These are phyloP conservation scores for Didymellaceae sp. DNA, from an alignment of 2,329 filamentous ascomycete genomes.

Conservation along the genomic window DNA sequence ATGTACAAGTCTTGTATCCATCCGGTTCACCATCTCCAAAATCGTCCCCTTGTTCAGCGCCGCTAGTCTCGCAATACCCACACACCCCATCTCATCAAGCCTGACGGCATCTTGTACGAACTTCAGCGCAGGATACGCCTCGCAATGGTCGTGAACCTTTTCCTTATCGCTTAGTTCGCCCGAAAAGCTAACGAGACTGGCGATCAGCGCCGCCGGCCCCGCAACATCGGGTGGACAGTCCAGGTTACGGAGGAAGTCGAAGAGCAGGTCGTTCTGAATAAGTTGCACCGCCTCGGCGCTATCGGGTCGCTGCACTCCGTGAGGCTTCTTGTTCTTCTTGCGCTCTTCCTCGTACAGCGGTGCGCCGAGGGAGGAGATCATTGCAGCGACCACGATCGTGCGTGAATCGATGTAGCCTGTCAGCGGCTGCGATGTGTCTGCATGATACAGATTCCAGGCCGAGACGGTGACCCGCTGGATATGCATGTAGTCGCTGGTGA, in stretches of 20 bases:
- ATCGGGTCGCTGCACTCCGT: neutral
- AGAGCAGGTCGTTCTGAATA: slow-evolving; percentile 57
- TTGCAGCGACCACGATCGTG: slow-evolving; percentile 69
- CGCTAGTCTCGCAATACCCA: slow-evolving; percentile 76
- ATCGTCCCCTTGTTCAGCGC: slow-evolving; percentile 55
- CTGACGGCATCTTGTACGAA: slow-evolving; percentile 91
- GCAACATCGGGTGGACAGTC: slow-evolving; percentile 67
- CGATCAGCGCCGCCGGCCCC: slow-evolving; percentile 70
- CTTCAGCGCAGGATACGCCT: slow-evolving; percentile 69
- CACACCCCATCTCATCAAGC: slow-evolving; percentile 82
- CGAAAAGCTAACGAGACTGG: slow-evolving; percentile 77
- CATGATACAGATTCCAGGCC: slow-evolving; percentile 67
- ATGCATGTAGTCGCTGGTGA: slow-evolving; percentile 84
- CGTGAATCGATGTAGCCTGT: slow-evolving; percentile 54
- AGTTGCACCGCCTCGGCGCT: slow-evolving; percentile 22
- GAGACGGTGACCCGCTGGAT: slow-evolving; percentile 76
- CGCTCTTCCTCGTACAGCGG: slow-evolving; percentile 67
- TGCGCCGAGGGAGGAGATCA: slow-evolving; percentile 78
- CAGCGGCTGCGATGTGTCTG: slow-evolving; percentile 49
- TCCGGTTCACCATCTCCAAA: slow-evolving; percentile 14
- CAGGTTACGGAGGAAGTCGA: slow-evolving; percentile 61
- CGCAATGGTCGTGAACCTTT: slow-evolving; percentile 61
- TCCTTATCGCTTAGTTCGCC: slow-evolving; percentile 70
- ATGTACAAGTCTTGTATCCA: slow-evolving; percentile 16
- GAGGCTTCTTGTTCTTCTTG: slow-evolving; percentile 36